A percentile compares a stretch with the other conserved stretches of the same genome.
Conservation (phyloP, 1,284 basidiomycete species). For the Pseudozyma sp. region DNA sequence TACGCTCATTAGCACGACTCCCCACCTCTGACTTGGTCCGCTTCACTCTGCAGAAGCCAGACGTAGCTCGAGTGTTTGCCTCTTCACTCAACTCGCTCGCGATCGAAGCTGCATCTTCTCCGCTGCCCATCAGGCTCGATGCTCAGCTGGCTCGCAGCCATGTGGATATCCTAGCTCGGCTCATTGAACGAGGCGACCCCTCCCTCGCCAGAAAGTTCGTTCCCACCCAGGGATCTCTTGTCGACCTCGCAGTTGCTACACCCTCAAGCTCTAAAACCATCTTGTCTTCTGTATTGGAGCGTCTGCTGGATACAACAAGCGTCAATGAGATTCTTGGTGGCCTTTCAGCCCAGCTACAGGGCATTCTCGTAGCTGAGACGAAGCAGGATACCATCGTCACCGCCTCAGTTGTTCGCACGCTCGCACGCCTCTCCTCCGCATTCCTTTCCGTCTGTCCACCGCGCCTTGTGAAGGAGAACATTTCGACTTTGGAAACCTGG, state of each 20-base stretch:
- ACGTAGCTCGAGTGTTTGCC: slow-evolving; percentile 30
- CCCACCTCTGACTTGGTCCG: slow-evolving; percentile 30
- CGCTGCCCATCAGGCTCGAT: slow-evolving; percentile 3
- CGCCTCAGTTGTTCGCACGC: slow-evolving; percentile 18
- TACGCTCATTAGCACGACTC: slow-evolving; percentile 16
- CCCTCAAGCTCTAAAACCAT: slow-evolving; percentile 3
- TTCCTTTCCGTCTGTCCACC: slow-evolving; percentile 28
- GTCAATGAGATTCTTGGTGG: slow-evolving; percentile 32
- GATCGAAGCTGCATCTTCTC: neutral
- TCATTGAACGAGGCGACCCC: slow-evolving; percentile 52
- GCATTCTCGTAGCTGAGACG: neutral
- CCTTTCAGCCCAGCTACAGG: slow-evolving; percentile 21
- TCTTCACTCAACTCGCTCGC: slow-evolving; percentile 29
- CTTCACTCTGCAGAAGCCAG: slow-evolving; percentile 36
- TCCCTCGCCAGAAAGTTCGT: slow-evolving; percentile 47
- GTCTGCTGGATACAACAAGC: slow-evolving; percentile 35
- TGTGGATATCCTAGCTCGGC: slow-evolving; percentile 33
- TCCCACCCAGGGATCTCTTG: slow-evolving; percentile 39
- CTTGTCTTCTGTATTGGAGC: slow-evolving; percentile 26
- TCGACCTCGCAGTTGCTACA: slow-evolving; percentile 41
- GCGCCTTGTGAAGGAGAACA: slow-evolving; percentile 19
- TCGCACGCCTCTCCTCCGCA: slow-evolving; percentile 21
- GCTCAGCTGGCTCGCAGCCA: slow-evolving; percentile 5
- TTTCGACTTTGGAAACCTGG: slow-evolving; percentile 6
- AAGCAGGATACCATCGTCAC: neutral